Conservation (phyloP, 179 eudicot species). For the Gypsophila paniculata region DNA sequence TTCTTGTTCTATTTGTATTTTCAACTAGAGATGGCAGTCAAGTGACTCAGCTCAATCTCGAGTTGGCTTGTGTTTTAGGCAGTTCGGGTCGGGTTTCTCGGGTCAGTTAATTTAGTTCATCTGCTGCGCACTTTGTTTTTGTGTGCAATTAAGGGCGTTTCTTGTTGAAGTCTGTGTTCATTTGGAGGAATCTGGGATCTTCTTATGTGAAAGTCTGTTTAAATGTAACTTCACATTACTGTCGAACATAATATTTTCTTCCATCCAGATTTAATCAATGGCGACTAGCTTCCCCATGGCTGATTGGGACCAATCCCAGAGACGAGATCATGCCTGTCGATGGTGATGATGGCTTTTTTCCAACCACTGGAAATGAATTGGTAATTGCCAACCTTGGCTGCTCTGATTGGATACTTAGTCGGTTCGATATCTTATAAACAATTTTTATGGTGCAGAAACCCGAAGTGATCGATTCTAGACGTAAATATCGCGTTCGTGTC, state of each 20-base stretch:
- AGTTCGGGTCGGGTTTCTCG: no score
- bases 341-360: conserved; percentile 91
- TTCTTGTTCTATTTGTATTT: neutral
- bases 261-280: conserved; percentile 56
- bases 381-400: conserved; percentile 34
- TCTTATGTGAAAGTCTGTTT: neutral
- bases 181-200: neutral
- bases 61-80: no score
- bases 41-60: no score
- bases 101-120: neutral
- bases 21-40: no score
- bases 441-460: conserved; percentile 61
- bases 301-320: conserved; percentile 65
- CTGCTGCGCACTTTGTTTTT: conserved; percentile 5
- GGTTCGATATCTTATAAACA: conserved; percentile 15
- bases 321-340: conserved; percentile 72
- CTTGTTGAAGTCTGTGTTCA: conserved; percentile 3
- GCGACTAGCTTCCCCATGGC: conserved; percentile 92
- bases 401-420: conserved; percentile 10
- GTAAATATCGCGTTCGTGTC: conserved; percentile 91
- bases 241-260: conserved; percentile 6
- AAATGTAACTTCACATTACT: neutral
- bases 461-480: conserved; percentile 76
- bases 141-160: neutral
- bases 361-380: conserved; percentile 81